These are phyloP conservation scores for Achlya hypogyna DNA, from an alignment of 352 stramenopile genomes.

Conservation along the genomic window DNA sequence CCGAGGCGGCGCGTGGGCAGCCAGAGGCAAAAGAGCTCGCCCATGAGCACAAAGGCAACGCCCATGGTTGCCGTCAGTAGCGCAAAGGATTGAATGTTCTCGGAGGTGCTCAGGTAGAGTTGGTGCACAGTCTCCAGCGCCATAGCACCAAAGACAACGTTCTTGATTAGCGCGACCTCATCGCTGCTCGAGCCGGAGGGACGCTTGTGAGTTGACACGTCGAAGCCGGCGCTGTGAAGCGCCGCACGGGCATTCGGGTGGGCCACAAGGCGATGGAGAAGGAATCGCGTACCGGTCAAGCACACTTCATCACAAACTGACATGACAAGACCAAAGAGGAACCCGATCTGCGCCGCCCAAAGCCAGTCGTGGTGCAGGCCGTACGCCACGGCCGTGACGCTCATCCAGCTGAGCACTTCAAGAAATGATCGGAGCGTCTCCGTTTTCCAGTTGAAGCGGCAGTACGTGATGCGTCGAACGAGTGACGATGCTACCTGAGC, in stretches of 20 bases:
- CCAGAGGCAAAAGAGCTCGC: constrained; percentile 74
- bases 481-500: constrained; percentile 38
- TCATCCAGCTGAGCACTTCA: constrained; percentile 61
- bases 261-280: constrained; percentile 62
- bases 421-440: constrained; percentile 80
- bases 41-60: constrained; percentile 60
- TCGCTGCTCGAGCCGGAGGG: constrained; percentile 48
- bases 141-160: constrained; percentile 63
- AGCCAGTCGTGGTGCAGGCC: constrained; percentile 50
- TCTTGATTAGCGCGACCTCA: constrained; percentile 69
- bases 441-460: constrained; percentile 66
- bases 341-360: constrained; percentile 54
- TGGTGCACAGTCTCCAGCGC: constrained; percentile 52
- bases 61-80: constrained; percentile 52
- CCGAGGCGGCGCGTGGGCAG: constrained; percentile 57
- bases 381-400: constrained; percentile 54
- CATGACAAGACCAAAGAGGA: constrained; percentile 69
- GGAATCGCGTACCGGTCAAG: constrained; percentile 49
- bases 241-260: constrained; percentile 47
- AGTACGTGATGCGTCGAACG: constrained; percentile 60
- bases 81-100: constrained; percentile 67
- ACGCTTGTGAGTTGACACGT: constrained; percentile 34
- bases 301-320: constrained; percentile 71
- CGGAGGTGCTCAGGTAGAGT: constrained; percentile 45
- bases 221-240: constrained; percentile 53